Evolutionary conservation across 148 eudicot genomes (phyloP), one percentile per base, ranked within the genome.

Genomic region (Camellia sinensis): DNA sequence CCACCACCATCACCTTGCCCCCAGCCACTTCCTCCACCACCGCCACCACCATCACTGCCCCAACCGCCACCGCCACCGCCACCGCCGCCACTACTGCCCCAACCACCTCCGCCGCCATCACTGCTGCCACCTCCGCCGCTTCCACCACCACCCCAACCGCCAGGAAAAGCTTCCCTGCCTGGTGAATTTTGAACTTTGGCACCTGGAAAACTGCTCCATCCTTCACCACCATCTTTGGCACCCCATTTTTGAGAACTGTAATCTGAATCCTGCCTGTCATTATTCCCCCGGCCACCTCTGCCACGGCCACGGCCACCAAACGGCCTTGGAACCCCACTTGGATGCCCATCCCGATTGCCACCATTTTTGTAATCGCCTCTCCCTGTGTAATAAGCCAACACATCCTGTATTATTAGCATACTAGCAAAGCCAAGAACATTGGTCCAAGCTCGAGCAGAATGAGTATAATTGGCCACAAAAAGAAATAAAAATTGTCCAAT

Each of bases 151-250:
- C 89, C 84, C 92, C 94, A 91, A n/a, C 92, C 87, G 74, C 93
- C 93, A 15, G 93, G 94, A 79, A 94, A 92, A n/a, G 97, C 90
- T 80, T 91, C 97, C 78, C 89, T 84, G 46, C 92, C 94, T 1
- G 97, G 97, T 60, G 97, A 92, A 77, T 90, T 90, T 21, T 94
- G 91, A 54, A 89, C 91, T 84, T 91, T 90, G 40, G 94, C 93
- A 62, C 98, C 97, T 9, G 98, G 91, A 73, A 94, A 92, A 79
- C 85, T 87, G 45, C 92, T 86, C 92, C 91, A 90, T 54, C 86
- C 85, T 12, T 68, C 87, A 22, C 77, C 87, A 52, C 82, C 85
- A 44, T 86, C 92, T 67, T 84, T 90, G 71, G 91, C 84, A 61
- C 89, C 83, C 83, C 89, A 82, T 76, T 79, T 89, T 56, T 80